phyloP scores from a whole-genome alignment of 2,329 filamentous ascomycete genomes.

The Byssochlamys sp. region DNA sequence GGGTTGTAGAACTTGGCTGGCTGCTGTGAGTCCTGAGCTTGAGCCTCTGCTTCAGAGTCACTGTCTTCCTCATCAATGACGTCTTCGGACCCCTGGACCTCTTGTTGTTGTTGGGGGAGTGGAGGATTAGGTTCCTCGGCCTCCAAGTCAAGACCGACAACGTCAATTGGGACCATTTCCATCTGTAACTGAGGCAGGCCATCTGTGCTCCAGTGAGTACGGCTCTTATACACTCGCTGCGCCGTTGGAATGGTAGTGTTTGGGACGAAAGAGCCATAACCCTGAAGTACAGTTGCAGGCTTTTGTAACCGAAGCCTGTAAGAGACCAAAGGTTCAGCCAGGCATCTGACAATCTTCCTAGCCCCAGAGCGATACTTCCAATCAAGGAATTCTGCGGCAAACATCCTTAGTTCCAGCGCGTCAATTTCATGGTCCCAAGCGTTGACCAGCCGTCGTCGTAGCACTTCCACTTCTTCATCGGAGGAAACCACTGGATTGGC shows the following conservation, averaged over 20 bases:
- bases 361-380: slow-evolving; percentile 74
- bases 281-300: slow-evolving; percentile 27
- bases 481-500: slow-evolving; percentile 75
- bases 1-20: slow-evolving; percentile 49
- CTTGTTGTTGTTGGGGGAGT: slow-evolving; percentile 28
- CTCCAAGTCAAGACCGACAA: slow-evolving; percentile 69
- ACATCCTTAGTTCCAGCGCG: slow-evolving; percentile 58
- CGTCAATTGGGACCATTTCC: slow-evolving; percentile 62
- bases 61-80: slow-evolving; percentile 26
- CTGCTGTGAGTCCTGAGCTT: background rate
- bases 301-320: slow-evolving; percentile 39
- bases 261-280: slow-evolving; percentile 21
- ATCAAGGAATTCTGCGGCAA: slow-evolving; percentile 70
- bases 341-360: slow-evolving; percentile 69
- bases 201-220: slow-evolving; percentile 66
- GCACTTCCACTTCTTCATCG: slow-evolving; percentile 43
- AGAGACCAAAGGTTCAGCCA: slow-evolving; percentile 69
- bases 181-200: slow-evolving; percentile 67
- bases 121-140: slow-evolving; percentile 57
- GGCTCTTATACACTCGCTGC: slow-evolving; percentile 55
- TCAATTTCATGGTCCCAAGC: slow-evolving; percentile 57
- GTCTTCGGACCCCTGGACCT: slow-evolving; percentile 18
- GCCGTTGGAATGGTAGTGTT: slow-evolving; percentile 49
- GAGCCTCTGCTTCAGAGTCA: slow-evolving; percentile 17
- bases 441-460: slow-evolving; percentile 43